Conservation (phyloP, 352 stramenopile genomes). For the Phytophthora uliginosa region DNA sequence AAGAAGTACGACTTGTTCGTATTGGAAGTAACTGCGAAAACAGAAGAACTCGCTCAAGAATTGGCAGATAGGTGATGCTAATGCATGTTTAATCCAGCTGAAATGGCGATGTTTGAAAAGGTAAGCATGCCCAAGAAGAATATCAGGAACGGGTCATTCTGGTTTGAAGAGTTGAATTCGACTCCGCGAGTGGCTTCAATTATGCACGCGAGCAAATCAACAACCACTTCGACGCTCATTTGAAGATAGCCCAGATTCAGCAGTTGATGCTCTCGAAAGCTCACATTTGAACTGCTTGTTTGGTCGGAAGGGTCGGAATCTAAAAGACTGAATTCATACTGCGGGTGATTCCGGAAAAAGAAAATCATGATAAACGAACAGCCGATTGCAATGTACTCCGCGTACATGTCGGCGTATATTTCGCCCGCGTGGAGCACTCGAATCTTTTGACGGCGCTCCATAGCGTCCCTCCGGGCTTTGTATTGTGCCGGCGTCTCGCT, state of each 20-base stretch:
- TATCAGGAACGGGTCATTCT: conserved; percentile 38
- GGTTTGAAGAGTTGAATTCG: conserved; percentile 8
- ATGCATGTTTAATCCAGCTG: conserved; percentile 15
- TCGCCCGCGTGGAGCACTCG: conserved; percentile 35
- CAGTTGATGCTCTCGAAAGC: neutral
- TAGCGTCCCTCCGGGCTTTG: conserved; percentile 2
- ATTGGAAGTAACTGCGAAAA: too few species aligned
- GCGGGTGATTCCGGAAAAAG: conserved; percentile 41
- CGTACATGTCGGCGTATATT: conserved; percentile 50
- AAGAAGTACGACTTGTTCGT: too few species aligned
- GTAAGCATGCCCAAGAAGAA: conserved; percentile 25
- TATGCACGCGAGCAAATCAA: conserved; percentile 30
- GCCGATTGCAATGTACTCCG: conserved; percentile 52
- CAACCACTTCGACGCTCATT: conserved; percentile 22
- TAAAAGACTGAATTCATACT: conserved; percentile 24
- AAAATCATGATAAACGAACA: conserved; percentile 49
- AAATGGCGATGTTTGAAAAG: conserved; percentile 16
- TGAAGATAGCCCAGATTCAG: conserved; percentile 15
- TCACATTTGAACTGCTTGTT: neutral
- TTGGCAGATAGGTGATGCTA: neutral
- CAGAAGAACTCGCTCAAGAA: too few species aligned
- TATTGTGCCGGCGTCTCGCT: conserved; percentile 12
- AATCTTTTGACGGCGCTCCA: conserved; percentile 15
- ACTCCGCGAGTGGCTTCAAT: conserved; percentile 27
- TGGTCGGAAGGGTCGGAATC: neutral